Base-by-base conservation (phyloP, 2,329 filamentous ascomycete species). In the Sclerotinia minor region DNA sequence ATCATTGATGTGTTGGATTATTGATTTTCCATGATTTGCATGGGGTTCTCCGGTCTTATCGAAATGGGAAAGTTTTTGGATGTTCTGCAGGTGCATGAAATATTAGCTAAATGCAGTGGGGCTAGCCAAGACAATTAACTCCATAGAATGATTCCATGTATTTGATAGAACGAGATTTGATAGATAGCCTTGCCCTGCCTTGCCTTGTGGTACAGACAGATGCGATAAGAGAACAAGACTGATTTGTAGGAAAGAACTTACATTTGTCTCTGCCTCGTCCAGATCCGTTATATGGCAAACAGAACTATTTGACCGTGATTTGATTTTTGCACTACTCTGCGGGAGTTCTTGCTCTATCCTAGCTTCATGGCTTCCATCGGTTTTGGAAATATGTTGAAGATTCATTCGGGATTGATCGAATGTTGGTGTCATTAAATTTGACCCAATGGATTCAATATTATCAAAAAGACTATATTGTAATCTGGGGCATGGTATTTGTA, bases 81-180 rank as follows among this genome's bases (percentile, higher is more conserved):
- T 55, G 66, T 64, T 67, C 66, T 67, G 38, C 35, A 35, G 32
- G 52, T 13, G 24, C 24, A 44, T 64, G 15, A 60, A 35, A 49
- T 50, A 7, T 67, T 64, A 67, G 66, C 35, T 49, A 24, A 57
- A 58, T 58, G 65, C 65, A 52, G 66, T 21, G 59, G 52, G 66
- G 41, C 60, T 57, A 50, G 65, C 47, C 57, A 17, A 52, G 49
- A 55, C 24, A 41, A 41, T 13, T 41, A 15, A 41, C 38, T 41
- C 38, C 38, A 41, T 41, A 41, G 35, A 45, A 21, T 44, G 4
- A 45, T 26, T 26, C 55, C 15, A 9, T 44, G 19, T 19, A 35
- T 9, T 35, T 45, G 57, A 32, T 29, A 60, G 44, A 35, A 35
- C 35, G 35, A 35, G 8, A 24, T 57, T 41, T n/a, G 21, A n/a